A percentile compares a stretch with the other conserved stretches of the same genome.
These are phyloP conservation scores for Durusdinium trenchii DNA, from an alignment of 73 alveolate species.

Conservation along the genomic window DNA sequence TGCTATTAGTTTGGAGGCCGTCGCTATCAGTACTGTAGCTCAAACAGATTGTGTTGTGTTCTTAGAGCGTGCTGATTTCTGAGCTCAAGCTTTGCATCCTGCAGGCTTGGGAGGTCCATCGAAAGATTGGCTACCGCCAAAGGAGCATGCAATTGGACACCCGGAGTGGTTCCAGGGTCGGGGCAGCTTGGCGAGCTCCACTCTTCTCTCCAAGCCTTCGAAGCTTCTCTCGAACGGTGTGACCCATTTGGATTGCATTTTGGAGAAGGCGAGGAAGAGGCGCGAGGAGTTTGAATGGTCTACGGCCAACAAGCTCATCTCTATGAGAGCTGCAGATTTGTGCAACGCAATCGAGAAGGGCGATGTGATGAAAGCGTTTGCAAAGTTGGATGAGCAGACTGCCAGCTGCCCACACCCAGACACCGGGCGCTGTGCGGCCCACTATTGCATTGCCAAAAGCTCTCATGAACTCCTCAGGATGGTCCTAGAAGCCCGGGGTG, in stretches of 20 bases:
- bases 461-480: constrained; percentile 81
- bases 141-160: constrained; percentile 89
- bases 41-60: no score
- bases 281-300: constrained; percentile 56
- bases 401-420: constrained; percentile 94
- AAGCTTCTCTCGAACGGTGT: constrained; percentile 52
- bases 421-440: constrained; percentile 91
- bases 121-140: constrained; percentile 91
- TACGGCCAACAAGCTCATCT: constrained; percentile 50
- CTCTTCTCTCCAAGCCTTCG: constrained; percentile 30
- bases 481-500: constrained; percentile 94
- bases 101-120: constrained; percentile 89
- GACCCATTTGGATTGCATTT: constrained; percentile 58
- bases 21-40: no score
- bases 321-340: constrained; percentile 76
- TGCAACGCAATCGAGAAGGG: constrained; percentile 70
- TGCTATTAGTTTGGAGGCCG: no score
- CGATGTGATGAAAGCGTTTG: constrained; percentile 82
- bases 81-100: no score
- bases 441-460: constrained; percentile 83
- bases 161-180: constrained; percentile 87
- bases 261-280: constrained; percentile 75
- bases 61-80: no score
- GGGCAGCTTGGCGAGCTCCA: not conserved
- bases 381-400: constrained; percentile 58